Base-by-base conservation (phyloP, 495 filamentous ascomycete species). In the Penicillium subrubescens region DNA sequence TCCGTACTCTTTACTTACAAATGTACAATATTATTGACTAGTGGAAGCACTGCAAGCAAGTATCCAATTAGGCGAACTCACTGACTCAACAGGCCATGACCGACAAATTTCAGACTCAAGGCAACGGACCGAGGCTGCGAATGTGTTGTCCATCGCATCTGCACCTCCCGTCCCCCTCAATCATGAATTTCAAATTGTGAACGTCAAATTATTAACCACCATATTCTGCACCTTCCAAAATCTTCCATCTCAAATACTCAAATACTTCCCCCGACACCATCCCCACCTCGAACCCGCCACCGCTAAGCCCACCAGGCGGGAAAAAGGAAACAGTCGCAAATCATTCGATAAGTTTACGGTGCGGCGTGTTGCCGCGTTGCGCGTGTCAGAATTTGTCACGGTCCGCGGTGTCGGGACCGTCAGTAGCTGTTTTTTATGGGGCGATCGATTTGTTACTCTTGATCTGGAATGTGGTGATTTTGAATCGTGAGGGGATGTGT, bases 351-450 rank as follows among this genome's bases (percentile, higher is more conserved):
- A 44, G 8, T 21, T 33, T 50, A 25, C 6, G 57, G 25, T 23
- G 34, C 34, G 58, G 58, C 41, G 29, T 50, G 44, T 58, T 52
- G 53, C 65, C 41, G 29, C 41, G 44, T 58, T 52, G 53, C 65
- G 62, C 60, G 68, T 68, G 60, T 71, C 64, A 63, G 35, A 43
- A 72, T 72, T 72, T 70, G 70, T 72, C 67, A 72, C 58, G 66
- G 37, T 66, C 62, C 48, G 48, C 14, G 23, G 23, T 51, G 48
- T 29, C 48, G 23, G 48, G 48, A 51, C 34, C 21, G 60, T 63
- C 63, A 34, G 43, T 50, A 31, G 48, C 14, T 51, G 27, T 51
- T 50, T 51, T 23, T 46, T 8, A 46, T 23, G 43, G 43, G 43
- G 19, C 43, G 19, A 46, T 46, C 43, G 8, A 23, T 44, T 33